Base-by-base conservation (phyloP, 495 filamentous ascomycete species). In the Amniculicola lignicola region DNA sequence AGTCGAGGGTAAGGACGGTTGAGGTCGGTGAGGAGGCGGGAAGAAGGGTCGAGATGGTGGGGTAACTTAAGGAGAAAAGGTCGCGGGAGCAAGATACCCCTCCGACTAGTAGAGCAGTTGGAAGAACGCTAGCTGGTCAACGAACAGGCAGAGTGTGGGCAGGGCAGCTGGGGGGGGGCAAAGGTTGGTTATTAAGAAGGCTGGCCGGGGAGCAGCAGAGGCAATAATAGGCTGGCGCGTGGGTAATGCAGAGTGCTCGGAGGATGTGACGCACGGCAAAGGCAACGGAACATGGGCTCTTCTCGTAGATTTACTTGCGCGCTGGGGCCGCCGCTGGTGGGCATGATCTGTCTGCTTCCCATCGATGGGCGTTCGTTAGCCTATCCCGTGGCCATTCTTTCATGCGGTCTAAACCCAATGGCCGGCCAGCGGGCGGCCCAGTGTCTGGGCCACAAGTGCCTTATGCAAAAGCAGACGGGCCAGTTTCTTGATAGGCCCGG, bases 361-460 rank as follows among this genome's bases (percentile, higher is more conserved):
- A 52, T 40, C 41, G 19, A 42, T 44, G 47, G 57, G 57, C 28
- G 12, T 11, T 27, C 27, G 21, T 40, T 43, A 40, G 50, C n/a
- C 25, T 51, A 51, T 67, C 64, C 57, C 57, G 64, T 67, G 64
- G 48, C 54, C 28, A 22, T 2, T 35, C 48, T 19, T 47, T 62
- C 49, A 64, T 67, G 64, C 64, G 61, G 62, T 43, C 54, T 40
- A 22, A 31, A 51, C 59, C 52, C 52, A 52, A 62, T 51, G 48
- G 35, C 38, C 28, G 43, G n/a, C 4, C 21, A 22, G 42, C 40
- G 35, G 24, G 28, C 45, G 21, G 41, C 54, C 23, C 36, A 43
- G 33, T 45, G 51, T 40, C 45, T 38, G 28, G 54, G 39, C 54
- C 38, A 14, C 18, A 28, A 15, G 59, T 42, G 59, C 53, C 39